These are phyloP conservation scores for Cotoneaster glaucophyllus DNA, from an alignment of 306 rosid species.

Conservation along the genomic window DNA sequence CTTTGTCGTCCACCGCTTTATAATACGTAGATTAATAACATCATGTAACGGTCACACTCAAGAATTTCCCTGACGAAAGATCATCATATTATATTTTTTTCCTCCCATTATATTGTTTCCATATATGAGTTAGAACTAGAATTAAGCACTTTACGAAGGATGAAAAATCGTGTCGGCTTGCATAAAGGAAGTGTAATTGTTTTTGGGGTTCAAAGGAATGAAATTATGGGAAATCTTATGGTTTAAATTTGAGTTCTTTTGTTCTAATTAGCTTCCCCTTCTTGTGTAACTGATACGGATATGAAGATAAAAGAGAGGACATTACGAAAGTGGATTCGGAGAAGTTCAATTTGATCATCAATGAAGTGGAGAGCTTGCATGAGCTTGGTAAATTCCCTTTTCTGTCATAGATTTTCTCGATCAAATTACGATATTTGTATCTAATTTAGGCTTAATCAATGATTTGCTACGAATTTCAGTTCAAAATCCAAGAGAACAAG, in stretches of 20 bases:
- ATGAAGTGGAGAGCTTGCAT: constrained; percentile 63
- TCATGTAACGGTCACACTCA: too few species aligned
- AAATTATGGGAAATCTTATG: too few species aligned
- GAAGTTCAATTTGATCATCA: constrained; percentile 44
- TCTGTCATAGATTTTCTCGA: not conserved
- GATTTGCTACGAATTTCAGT: constrained; percentile 35
- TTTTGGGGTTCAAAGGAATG: not conserved
- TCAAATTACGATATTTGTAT: not conserved
- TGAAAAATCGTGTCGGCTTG: not conserved
- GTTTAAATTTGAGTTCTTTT: not conserved
- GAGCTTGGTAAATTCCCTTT: constrained; percentile 40
- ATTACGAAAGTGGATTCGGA: constrained; percentile 41
- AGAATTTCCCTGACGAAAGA: too few species aligned
- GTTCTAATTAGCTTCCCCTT: not conserved
- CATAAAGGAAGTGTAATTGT: not conserved
- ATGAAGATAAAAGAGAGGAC: constrained; percentile 64
- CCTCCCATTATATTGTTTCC: not conserved
- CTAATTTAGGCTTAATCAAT: not conserved
- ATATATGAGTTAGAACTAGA: not conserved
- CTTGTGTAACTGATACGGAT: not conserved
- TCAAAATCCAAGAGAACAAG: constrained; percentile 78
- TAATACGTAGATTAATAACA: too few species aligned
- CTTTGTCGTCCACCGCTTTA: too few species aligned
- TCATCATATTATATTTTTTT: not conserved
- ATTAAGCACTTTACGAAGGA: too few species aligned